These are phyloP conservation scores for Fusarium bulbicola DNA, from an alignment of 2,329 filamentous ascomycete species.

Conservation along the genomic window DNA sequence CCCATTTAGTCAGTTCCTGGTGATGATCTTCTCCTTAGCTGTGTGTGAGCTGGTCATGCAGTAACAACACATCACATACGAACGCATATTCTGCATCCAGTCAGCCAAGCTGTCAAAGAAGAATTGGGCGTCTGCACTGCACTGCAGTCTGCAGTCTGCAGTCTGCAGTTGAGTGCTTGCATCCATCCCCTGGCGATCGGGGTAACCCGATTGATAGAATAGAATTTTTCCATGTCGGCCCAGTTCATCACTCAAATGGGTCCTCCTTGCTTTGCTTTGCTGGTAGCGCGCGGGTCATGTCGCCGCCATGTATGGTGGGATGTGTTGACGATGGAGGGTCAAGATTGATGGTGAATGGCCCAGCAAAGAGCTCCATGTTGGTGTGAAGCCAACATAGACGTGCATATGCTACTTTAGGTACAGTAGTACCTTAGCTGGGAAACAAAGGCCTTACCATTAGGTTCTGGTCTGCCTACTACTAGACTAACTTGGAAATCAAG, in stretches of 20 bases:
- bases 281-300: conserved; percentile 39
- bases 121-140: conserved; percentile 13
- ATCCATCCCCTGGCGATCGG: conserved; percentile 29
- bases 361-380: conserved; percentile 6
- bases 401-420: neutral
- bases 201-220: conserved; percentile 24
- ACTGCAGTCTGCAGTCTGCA: conserved; percentile 11
- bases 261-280: neutral
- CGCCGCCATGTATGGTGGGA: conserved; percentile 22
- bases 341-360: conserved; percentile 26
- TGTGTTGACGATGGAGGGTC: conserved; percentile 26
- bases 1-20: neutral
- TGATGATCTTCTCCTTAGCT: neutral
- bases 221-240: conserved; percentile 10
- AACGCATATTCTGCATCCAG: conserved; percentile 21
- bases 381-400: conserved; percentile 16
- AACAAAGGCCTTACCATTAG: conserved; percentile 33
- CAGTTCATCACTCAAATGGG: conserved; percentile 5
- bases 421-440: neutral
- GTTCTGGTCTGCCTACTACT: neutral
- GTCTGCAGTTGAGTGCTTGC: conserved; percentile 36
- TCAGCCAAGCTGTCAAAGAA: conserved; percentile 32
- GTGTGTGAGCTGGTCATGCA: conserved; percentile 26
- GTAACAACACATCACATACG: conserved; percentile 37
- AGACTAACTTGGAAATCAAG: neutral